Base-by-base conservation (phyloP, 305 asterid species). In the Solanum hybrid region DNA sequence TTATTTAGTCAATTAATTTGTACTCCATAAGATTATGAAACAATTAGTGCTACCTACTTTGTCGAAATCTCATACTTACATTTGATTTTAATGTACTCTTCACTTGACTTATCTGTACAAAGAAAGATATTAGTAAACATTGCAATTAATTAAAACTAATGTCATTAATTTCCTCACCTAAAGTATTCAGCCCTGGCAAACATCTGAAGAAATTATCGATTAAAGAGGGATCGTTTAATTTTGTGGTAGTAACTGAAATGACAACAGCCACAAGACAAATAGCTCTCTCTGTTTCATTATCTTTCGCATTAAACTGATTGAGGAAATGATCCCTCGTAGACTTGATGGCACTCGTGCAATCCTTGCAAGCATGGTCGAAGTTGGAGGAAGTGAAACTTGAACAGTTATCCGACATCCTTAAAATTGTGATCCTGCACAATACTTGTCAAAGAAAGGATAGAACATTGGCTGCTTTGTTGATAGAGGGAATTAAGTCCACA, bases 401-500 rank as follows among this genome's bases (percentile, higher is more conserved):
- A 89, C 98, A 96, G 82, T 89, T 78, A n/a, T 38, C 84, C 20
- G 70, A 92, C 92, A 20, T 45, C 39, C 3, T 24, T 90, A 72
- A 88, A 91, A 31, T 36, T 87, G 5, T 88, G 51, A 7, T 82
- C 68, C 26, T 41, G 15, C 13, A 33, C 27, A 27, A 95, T 33
- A 57, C 88, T 13, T 2, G 90, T 79, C 81, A 94, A 77, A 73
- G 38, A 37, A 61, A 92, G 90, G 3, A 24, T n/a, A 8, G 97
- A 93, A 91, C 99, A 96, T 7, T 12, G 79, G 86, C 93, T 90
- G 15, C 90, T 91, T 37, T 92, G 94, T 17, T 89, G 80, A 92
- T 89, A 90, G 90, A 95, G 91, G 45, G 88, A 51, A 17, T 61
- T 89, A 39, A 95, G 93, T 24, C 96, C 95, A 88, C 99, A 96